Conservation (phyloP, 2,329 filamentous ascomycete species). For the Hymenoscyphus fructigenus region DNA sequence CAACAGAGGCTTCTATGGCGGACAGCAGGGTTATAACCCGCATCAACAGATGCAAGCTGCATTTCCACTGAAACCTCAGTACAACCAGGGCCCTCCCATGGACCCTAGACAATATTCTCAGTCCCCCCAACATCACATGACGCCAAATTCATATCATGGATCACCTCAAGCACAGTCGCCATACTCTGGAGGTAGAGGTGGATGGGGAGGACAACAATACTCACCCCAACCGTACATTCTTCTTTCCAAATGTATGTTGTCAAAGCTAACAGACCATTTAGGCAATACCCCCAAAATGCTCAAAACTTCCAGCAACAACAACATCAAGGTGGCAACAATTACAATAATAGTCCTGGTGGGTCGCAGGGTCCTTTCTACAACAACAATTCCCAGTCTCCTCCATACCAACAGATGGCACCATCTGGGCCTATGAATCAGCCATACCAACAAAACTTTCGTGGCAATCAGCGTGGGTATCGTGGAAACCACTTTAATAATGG, state of each 20-base stretch:
- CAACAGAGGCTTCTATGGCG: constrained; percentile 36
- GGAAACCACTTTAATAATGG: constrained; percentile 53
- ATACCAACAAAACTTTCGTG: constrained; percentile 39
- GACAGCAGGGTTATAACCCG: constrained; percentile 38
- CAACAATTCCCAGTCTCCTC: constrained; percentile 44
- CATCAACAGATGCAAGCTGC: constrained; percentile 40
- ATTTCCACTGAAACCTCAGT: constrained; percentile 39
- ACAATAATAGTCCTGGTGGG: constrained; percentile 46
- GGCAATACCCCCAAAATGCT: constrained; percentile 58
- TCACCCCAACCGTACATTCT: constrained; percentile 50
- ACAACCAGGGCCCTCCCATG: constrained; percentile 36
- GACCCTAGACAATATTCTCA: constrained; percentile 50
- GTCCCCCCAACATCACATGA: constrained; percentile 57
- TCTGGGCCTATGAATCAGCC: constrained; percentile 57
- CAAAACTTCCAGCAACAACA: constrained; percentile 60
- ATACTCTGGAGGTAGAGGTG: constrained; percentile 53
- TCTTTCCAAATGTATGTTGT: constrained; percentile 16
- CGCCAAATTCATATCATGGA: constrained; percentile 54
- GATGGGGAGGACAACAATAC: constrained; percentile 46
- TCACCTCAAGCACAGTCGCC: constrained; percentile 64
- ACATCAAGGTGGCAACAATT: constrained; percentile 3
- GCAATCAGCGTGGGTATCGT: constrained; percentile 58
- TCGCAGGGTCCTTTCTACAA: constrained; percentile 56
- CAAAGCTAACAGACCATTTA: constrained; percentile 41
- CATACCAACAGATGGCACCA: constrained; percentile 54